Conservation (phyloP, 306 rosid genomes). For the Cucurbita moschata region DNA sequence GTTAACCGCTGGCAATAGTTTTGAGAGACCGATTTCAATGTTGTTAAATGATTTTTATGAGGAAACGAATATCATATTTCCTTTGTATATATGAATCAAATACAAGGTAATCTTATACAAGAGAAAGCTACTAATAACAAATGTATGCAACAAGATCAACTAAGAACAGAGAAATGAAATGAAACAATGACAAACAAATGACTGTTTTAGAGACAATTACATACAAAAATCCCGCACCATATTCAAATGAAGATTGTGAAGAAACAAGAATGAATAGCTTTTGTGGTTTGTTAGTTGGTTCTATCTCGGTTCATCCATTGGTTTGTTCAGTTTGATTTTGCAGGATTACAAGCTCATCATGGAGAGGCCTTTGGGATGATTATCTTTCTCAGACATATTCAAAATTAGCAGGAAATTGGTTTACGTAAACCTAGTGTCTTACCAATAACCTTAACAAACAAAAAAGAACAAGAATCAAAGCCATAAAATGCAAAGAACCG, state of each 20-base stretch:
- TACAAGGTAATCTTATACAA: background rate
- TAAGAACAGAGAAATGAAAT: background rate
- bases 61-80: background rate
- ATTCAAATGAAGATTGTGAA: background rate
- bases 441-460: background rate
- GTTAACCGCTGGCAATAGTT: background rate
- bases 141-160: background rate
- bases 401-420: too few species aligned
- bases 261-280: background rate
- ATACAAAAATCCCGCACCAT: slow-evolving; percentile 4
- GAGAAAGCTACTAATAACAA: background rate
- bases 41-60: background rate
- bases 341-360: too few species aligned
- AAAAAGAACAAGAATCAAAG: background rate
- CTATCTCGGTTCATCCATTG: too few species aligned
- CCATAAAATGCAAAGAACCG: background rate
- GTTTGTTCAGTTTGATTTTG: too few species aligned
- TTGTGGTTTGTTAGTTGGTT: too few species aligned
- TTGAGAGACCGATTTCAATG: background rate
- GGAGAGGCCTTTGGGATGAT: too few species aligned
- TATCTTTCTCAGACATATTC: too few species aligned
- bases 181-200: background rate
- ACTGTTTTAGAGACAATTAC: background rate
- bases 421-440: background rate
- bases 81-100: background rate